Base-by-base conservation (phyloP, 2,329 filamentous ascomycete genomes). In the Pseudogymnoascus sp. region DNA sequence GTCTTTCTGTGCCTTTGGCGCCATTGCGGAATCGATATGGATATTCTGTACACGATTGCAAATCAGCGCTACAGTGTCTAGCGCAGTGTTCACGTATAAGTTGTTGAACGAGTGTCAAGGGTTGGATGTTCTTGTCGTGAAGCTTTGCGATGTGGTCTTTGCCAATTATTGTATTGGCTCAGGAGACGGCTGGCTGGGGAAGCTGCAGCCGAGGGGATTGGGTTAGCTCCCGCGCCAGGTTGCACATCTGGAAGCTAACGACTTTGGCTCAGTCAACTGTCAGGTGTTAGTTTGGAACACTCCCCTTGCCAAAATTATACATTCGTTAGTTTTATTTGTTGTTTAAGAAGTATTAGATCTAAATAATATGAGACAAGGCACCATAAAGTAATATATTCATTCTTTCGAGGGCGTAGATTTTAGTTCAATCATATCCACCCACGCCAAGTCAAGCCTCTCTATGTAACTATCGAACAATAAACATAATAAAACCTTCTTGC, bases 1-100 rank as follows among this genome's bases (percentile, higher is more conserved):
- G 82, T 94, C 81, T 67, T 81, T 78, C 47, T 54, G 47, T 54
- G 29, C 29, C 15, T 54, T 54, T 17, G 47, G 47, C 29, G 47
- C 47, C 47, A 54, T 54, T 54, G 47, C 29, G 47, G 29, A 54
- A n/a, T 54, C 29, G 47, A 33, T 54, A 54, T 54, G 47, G 3
- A 15, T 54, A 33, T 54, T 33, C 3, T 33, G 29, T 54, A 54
- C 47, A 33, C 29, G 47, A 5, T 33, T 54, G 15, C 5, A 54
- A 54, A 54, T 4, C 5, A 33, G 47, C 47, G 47, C 47, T 21
- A 11, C 10, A 17, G 5, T 54, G 8, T 10, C 33, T 7, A 21
- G 29, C 47, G 29, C 47, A 54, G 29, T 6, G 26, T 33, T 33
- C 29, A 54, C 47, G 9, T 54, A 4, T 54, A 29, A 33, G 47